Evolutionary conservation across 768 basidiomycete species (phyloP).

Genomic region (Boletus bicolor): DNA sequence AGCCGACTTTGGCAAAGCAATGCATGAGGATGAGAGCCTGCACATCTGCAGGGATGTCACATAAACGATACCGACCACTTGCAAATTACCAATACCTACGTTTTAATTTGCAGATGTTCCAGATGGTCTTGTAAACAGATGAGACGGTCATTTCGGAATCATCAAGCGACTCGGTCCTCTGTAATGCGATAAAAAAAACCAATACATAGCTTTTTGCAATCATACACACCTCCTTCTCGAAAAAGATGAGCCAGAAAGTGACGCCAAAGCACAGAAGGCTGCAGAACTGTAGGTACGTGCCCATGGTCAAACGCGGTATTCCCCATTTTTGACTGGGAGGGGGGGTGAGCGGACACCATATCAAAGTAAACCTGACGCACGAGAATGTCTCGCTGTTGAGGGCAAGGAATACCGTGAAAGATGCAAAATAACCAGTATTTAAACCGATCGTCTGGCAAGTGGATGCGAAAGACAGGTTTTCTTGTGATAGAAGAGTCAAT

Average conservation of each 20-base stretch:
- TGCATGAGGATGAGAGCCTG: slow-evolving; percentile 85
- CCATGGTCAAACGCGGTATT: slow-evolving; percentile 65
- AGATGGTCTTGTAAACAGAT: slow-evolving; percentile 91
- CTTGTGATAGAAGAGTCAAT: slow-evolving; percentile 82
- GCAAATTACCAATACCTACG: slow-evolving; percentile 47
- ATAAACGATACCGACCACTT: neutral
- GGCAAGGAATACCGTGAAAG: slow-evolving; percentile 96
- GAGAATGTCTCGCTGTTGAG: slow-evolving; percentile 93
- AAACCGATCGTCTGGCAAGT: slow-evolving; percentile 98
- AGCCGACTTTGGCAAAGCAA: slow-evolving; percentile 90
- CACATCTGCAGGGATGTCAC: slow-evolving; percentile 56
- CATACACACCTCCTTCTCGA: slow-evolving; percentile 80
- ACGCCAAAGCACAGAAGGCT: slow-evolving; percentile 74
- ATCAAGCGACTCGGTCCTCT: slow-evolving; percentile 74
- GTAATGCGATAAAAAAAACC: neutral
- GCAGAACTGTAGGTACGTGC: slow-evolving; percentile 86
- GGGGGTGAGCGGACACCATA: slow-evolving; percentile 8
- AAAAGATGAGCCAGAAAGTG: slow-evolving; percentile 84
- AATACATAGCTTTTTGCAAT: neutral
- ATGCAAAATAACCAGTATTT: slow-evolving; percentile 92
- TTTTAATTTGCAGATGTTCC: slow-evolving; percentile 86
- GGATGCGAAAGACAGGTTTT: slow-evolving; percentile 93
- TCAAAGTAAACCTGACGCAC: slow-evolving; percentile 38
- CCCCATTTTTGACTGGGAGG: slow-evolving; percentile 66
- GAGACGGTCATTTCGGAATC: slow-evolving; percentile 87